A percentile compares a stretch with the other conserved stretches of the same genome.
phyloP scores from a whole-genome alignment of 2,329 filamentous ascomycete genomes.

The Arthrobotrys entomopaga region DNA sequence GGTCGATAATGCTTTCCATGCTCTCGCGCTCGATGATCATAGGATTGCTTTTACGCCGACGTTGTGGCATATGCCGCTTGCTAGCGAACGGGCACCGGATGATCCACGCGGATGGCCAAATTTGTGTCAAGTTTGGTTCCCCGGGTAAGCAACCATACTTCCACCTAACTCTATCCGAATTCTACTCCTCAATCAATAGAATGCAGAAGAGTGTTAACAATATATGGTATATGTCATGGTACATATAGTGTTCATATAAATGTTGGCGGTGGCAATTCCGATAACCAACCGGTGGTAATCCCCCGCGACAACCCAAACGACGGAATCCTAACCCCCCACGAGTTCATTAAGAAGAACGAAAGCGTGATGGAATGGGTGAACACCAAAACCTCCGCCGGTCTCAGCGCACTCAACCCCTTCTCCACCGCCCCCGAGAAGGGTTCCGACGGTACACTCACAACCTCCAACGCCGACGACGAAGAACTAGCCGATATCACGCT shows the following conservation, averaged over 20 bases:
- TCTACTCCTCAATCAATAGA: too few species aligned
- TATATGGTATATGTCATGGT: constrained; percentile 64
- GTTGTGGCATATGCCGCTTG: constrained; percentile 65
- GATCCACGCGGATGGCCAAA: constrained; percentile 47
- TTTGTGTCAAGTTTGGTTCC: constrained; percentile 51
- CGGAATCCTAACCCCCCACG: constrained; percentile 32
- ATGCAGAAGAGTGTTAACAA: neutral
- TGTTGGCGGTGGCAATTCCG: constrained; percentile 65
- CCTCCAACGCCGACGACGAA: constrained; percentile 46
- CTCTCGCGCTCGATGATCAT: constrained; percentile 62
- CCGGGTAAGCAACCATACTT: constrained; percentile 25
- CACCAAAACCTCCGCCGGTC: constrained; percentile 29
- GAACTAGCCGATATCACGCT: constrained; percentile 62
- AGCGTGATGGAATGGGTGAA: constrained; percentile 14
- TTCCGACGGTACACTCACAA: constrained; percentile 29
- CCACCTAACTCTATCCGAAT: too few species aligned
- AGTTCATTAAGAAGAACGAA: constrained; percentile 51
- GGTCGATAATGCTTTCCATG: constrained; percentile 62
- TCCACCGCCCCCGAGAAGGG: constrained; percentile 26
- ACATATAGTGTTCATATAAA: constrained; percentile 67
- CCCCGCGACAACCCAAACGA: constrained; percentile 49
- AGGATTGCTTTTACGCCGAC: constrained; percentile 66
- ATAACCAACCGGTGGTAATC: constrained; percentile 51
- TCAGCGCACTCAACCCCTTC: constrained; percentile 41
- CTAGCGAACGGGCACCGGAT: constrained; percentile 55